phyloP scores from a whole-genome alignment of 306 rosid species.

The Quercus agrifolia region DNA sequence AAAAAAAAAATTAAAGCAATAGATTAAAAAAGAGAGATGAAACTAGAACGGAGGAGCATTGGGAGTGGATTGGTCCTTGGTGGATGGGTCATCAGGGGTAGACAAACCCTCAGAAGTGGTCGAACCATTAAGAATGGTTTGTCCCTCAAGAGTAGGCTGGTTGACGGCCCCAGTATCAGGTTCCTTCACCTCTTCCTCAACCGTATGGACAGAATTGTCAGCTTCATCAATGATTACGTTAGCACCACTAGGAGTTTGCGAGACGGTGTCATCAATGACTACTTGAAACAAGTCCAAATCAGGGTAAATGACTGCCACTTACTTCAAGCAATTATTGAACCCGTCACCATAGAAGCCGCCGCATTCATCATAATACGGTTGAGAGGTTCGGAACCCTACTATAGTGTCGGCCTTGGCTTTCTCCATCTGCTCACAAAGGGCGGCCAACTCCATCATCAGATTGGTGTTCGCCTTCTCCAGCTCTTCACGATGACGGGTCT shows the following conservation, averaged over 20 bases:
- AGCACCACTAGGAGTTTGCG: too few species aligned
- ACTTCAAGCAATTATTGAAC: rapidly evolving
- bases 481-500: rapidly evolving
- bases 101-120: rapidly evolving
- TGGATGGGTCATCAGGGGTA: rapidly evolving
- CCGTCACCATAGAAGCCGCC: rapidly evolving
- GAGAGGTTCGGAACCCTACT: too few species aligned
- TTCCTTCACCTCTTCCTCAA: too few species aligned
- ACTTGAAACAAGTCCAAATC: too few species aligned
- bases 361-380: too few species aligned
- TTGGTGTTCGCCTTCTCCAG: too few species aligned
- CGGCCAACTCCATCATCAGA: rapidly evolving
- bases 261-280: rapidly evolving
- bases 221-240: rapidly evolving
- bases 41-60: too few species aligned
- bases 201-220: rapidly evolving
- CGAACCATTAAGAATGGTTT: too few species aligned
- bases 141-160: too few species aligned
- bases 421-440: too few species aligned
- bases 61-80: rapidly evolving
- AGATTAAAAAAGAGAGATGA: too few species aligned
- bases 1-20: rapidly evolving
- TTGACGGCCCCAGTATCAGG: rapidly evolving
- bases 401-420: too few species aligned
- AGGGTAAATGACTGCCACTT: rapidly evolving